Evolutionary conservation across 202 grass and related monocot species (phyloP).

Genomic region (Setaria italica): DNA sequence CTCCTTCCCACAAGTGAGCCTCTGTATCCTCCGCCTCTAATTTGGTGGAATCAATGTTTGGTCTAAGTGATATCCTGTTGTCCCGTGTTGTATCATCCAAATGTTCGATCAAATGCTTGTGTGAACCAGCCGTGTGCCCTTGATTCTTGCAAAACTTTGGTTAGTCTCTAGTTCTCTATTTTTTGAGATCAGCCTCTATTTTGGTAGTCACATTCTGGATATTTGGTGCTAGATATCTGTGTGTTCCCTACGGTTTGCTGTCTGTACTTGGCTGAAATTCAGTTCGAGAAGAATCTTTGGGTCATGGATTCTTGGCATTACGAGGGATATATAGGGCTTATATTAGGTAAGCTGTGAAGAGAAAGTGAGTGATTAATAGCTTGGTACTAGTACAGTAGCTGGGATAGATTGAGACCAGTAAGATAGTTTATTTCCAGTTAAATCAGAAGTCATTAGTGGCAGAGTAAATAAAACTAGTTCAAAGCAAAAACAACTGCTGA

Average conservation of each 20-base stretch:
- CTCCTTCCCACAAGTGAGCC: not conserved
- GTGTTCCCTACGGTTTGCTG: not conserved
- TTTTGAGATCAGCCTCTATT: not conserved
- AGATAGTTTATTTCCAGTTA: not conserved
- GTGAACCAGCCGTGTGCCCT: not conserved
- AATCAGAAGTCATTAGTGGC: not conserved
- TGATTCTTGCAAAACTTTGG: not conserved
- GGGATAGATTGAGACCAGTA: not conserved
- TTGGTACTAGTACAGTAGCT: not conserved
- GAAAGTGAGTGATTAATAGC: not conserved
- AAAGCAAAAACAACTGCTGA: not conserved
- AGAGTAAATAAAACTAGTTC: not conserved
- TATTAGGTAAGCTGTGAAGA: not conserved
- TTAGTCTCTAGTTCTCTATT: not conserved
- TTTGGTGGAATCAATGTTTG: not conserved
- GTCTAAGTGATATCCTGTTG: not conserved
- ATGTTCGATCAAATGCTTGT: slow-evolving; percentile 27
- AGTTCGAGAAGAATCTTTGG: not conserved
- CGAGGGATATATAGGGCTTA: not conserved
- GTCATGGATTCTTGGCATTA: not conserved
- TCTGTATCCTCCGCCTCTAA: not conserved
- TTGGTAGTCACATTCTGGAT: not conserved
- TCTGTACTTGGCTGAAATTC: not conserved
- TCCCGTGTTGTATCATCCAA: not conserved
- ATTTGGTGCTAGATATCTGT: not conserved